Evolutionary conservation across 441 rosid species (phyloP), one percentile per base, ranked within the genome.

Genomic region (Populus tomentosa): DNA sequence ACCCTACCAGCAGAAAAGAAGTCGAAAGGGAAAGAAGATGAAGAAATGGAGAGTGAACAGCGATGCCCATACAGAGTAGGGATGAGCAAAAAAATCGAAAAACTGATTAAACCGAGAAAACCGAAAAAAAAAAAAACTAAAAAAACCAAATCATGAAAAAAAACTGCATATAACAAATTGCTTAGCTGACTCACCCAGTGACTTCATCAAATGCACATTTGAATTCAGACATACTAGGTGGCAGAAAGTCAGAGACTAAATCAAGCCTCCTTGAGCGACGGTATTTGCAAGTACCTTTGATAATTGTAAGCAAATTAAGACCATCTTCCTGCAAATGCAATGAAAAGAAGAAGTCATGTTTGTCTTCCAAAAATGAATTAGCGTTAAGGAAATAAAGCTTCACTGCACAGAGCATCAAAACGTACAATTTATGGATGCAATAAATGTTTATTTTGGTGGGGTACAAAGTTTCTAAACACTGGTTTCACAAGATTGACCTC

Each of bases 141-240:
- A n/a, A n/a, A n/a, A n/a, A n/a, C n/a, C n/a, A n/a, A n/a, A n/a
- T n/a, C n/a, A n/a, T n/a, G n/a, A n/a, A n/a, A n/a, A n/a, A n/a
- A n/a, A n/a, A n/a, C 46, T 32, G 7, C 59, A 73, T 46, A 53
- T 35, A 42, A 35, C 1, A 33, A 59, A n/a, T 36, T 30, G 68
- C 28, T 64, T 2, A 11, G 74, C 72, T 67, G 78, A 77, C 79
- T 89, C 87, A 91, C 94, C 92, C 89, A 16, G 74, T 21, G 21
- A 80, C 70, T 80, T 80, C 82, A 38, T 87, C 83, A 75, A 82
- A 80, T 28, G 42, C 84, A 10, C 14, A 61, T 70, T 72, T 86
- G 85, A 81, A 82, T 77, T 95, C 99, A 67, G 88, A 87, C 79
- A 79, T 84, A 82, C 96, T 93, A n/a, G 96, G 98, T 74, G 98